Conservation (phyloP, 2,329 filamentous ascomycete genomes). For the Zymoseptoria pseudotritici region DNA sequence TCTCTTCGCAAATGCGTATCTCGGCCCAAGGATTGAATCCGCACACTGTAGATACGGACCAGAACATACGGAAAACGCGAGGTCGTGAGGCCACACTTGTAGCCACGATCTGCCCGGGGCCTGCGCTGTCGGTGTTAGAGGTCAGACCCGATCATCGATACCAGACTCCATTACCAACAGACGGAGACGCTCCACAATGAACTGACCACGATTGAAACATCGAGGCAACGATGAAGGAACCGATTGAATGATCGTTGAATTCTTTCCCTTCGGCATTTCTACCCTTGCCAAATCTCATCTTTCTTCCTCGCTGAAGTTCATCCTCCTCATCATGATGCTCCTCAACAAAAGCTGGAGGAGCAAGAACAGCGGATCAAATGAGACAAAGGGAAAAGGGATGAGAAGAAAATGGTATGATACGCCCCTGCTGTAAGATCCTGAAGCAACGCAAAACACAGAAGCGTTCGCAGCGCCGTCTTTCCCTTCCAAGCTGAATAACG, state of each 20-base stretch:
- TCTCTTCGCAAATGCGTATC: too few relatives aligned
- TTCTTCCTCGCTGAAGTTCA: too few relatives aligned
- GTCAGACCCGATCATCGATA: background rate
- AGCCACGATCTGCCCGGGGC: background rate
- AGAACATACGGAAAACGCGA: background rate
- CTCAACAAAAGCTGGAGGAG: background rate
- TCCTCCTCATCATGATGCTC: too few relatives aligned
- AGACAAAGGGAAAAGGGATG: background rate
- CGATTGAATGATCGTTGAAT: too few relatives aligned
- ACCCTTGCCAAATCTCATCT: too few relatives aligned
- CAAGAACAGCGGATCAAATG: background rate
- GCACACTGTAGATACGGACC: too few relatives aligned
- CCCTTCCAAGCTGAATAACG: conserved; percentile 4
- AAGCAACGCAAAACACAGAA: conserved; percentile 9
- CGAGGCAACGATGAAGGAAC: too few relatives aligned
- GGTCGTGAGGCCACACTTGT: background rate
- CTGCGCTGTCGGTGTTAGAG: background rate
- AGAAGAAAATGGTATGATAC: background rate
- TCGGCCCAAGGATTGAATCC: too few relatives aligned
- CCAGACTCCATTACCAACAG: background rate
- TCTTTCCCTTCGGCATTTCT: too few relatives aligned
- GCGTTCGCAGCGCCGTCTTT: background rate
- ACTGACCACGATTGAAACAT: background rate
- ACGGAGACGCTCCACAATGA: background rate
- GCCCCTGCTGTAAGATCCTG: conserved; percentile 12